A percentile compares a stretch with the other conserved stretches of the same genome.
phyloP scores from a whole-genome alignment of 2,329 filamentous ascomycete genomes.

The Cladosporium sphaerospermum region DNA sequence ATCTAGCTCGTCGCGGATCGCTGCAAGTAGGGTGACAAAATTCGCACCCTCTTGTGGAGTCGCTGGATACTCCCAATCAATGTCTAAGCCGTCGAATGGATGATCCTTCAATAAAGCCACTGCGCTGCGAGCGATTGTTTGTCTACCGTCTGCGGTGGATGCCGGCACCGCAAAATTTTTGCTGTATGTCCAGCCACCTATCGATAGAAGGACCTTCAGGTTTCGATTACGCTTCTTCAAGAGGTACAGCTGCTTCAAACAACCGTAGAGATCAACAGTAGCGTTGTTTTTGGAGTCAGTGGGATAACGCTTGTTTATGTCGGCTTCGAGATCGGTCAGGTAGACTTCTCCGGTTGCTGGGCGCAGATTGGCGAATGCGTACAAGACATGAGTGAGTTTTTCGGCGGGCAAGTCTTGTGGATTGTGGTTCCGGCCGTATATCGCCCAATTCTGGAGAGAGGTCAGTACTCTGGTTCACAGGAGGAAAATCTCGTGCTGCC shows the following conservation, averaged over 20 bases:
- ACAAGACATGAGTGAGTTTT: constrained; percentile 85
- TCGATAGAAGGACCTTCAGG: constrained; percentile 73
- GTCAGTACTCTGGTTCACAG: background rate
- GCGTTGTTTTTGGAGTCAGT: constrained; percentile 58
- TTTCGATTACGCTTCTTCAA: constrained; percentile 71
- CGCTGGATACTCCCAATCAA: constrained; percentile 45
- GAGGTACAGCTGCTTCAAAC: constrained; percentile 68
- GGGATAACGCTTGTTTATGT: constrained; percentile 62
- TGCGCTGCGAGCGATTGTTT: constrained; percentile 62
- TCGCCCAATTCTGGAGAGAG: constrained; percentile 24
- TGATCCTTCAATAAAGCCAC: constrained; percentile 72
- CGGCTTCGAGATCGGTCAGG: constrained; percentile 63
- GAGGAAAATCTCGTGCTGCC: background rate
- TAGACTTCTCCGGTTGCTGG: constrained; percentile 73
- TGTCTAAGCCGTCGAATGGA: constrained; percentile 57
- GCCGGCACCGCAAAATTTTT: constrained; percentile 68
- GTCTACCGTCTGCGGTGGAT: constrained; percentile 55
- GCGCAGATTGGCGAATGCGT: constrained; percentile 82
- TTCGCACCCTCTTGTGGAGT: constrained; percentile 34
- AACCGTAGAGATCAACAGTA: constrained; percentile 70
- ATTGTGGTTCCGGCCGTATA: constrained; percentile 65
- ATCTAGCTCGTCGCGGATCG: constrained; percentile 34
- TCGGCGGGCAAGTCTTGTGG: constrained; percentile 76
- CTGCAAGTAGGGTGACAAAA: constrained; percentile 35
- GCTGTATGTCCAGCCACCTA: constrained; percentile 76